These are phyloP conservation scores for Penicillium sp. DNA, from an alignment of 2,329 filamentous ascomycete genomes.

Conservation along the genomic window DNA sequence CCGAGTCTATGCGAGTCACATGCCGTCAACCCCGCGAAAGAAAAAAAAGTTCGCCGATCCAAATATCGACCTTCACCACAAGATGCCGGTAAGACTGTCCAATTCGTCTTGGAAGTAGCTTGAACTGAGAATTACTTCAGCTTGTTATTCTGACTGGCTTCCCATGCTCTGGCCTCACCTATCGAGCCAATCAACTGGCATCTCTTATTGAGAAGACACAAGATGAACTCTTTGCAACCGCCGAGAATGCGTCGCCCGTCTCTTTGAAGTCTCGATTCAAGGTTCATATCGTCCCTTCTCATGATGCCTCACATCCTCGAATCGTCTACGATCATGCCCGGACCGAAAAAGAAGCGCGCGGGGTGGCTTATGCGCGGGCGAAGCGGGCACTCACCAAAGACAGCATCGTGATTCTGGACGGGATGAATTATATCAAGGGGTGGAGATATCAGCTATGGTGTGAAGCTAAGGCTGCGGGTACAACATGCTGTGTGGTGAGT, in stretches of 20 bases:
- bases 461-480: conserved; percentile 58
- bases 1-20: conserved; percentile 13
- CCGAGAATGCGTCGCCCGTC: conserved; percentile 28
- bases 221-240: conserved; percentile 41
- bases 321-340: conserved; percentile 53
- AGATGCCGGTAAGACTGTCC: conserved; percentile 25
- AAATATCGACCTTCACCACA: conserved; percentile 9
- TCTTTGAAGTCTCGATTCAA: conserved; percentile 42
- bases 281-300: conserved; percentile 37
- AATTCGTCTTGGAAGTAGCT: neutral
- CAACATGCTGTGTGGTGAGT: conserved; percentile 56
- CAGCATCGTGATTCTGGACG: conserved; percentile 58
- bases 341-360: conserved; percentile 59
- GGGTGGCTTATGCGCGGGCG: conserved; percentile 55
- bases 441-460: conserved; percentile 63
- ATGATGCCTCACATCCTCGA: conserved; percentile 42
- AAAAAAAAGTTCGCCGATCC: conserved; percentile 18
- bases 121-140: conserved; percentile 31
- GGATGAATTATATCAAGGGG: conserved; percentile 64
- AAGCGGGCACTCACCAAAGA: conserved; percentile 54
- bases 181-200: conserved; percentile 54
- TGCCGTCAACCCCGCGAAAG: conserved; percentile 17
- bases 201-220: conserved; percentile 45
- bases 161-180: conserved; percentile 58
- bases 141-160: conserved; percentile 58